Evolutionary conservation across 352 stramenopile species (phyloP).

Genomic region (Globisporangium solare): DNA sequence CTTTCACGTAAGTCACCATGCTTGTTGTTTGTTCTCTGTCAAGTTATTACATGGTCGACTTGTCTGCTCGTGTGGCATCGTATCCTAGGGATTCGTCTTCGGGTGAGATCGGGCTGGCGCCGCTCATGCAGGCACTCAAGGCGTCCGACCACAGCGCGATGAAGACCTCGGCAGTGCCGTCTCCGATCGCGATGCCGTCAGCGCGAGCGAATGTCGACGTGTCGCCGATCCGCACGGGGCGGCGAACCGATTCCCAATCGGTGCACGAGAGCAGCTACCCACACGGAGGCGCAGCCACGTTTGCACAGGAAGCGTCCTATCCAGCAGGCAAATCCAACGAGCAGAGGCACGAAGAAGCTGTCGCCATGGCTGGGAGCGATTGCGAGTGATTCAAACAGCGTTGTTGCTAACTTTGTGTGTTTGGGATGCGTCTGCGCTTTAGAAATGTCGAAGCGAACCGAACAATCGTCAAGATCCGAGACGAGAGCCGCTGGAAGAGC

Average conservation of each 20-base stretch:
- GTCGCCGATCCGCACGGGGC: slow-evolving; percentile 56
- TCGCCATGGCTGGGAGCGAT: too few species aligned
- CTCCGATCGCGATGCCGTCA: slow-evolving; percentile 18
- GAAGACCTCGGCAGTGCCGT: slow-evolving; percentile 18
- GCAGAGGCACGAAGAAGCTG: slow-evolving; percentile 30
- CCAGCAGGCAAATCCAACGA: slow-evolving; percentile 70
- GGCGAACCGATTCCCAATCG: slow-evolving; percentile 43
- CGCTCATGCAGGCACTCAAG: slow-evolving; percentile 48
- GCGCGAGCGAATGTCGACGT: slow-evolving; percentile 18
- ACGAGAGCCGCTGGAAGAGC: slow-evolving; percentile 59
- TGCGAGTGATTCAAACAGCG: not conserved
- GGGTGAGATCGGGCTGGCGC: slow-evolving; percentile 32
- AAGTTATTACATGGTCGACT: not conserved
- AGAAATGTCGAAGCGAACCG: slow-evolving; percentile 63
- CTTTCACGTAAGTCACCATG: slow-evolving; percentile 39
- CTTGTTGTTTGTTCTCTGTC: not conserved
- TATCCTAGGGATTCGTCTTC: slow-evolving; percentile 41
- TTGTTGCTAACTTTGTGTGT: not conserved
- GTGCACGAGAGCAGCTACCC: slow-evolving; percentile 18
- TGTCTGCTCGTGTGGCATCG: not conserved
- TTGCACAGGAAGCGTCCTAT: slow-evolving; percentile 13
- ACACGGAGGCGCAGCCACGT: not conserved
- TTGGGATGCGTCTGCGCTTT: not conserved
- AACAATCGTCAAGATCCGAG: slow-evolving; percentile 61
- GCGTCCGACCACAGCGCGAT: slow-evolving; percentile 41